Conservation (phyloP, 495 filamentous ascomycete species). For the Penicillium bovifimosum region DNA sequence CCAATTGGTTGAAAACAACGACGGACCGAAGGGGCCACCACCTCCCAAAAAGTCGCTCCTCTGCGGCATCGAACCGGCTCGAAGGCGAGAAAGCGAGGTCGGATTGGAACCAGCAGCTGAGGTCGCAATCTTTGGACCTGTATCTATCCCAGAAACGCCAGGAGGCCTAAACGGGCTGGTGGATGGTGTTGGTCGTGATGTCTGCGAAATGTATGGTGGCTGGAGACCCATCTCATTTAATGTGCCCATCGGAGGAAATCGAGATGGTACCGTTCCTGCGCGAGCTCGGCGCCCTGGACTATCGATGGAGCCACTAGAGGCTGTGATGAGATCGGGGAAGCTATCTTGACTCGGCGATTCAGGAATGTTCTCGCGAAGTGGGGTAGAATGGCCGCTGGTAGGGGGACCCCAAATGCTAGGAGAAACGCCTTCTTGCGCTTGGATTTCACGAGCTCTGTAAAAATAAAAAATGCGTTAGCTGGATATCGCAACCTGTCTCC, state of each 20-base stretch:
- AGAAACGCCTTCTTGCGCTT: slow-evolving; percentile 88
- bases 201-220: slow-evolving; percentile 67
- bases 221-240: slow-evolving; percentile 55
- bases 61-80: slow-evolving; percentile 95
- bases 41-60: slow-evolving; percentile 58
- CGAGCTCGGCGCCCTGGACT: slow-evolving; percentile 66
- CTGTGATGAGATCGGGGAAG: slow-evolving; percentile 82
- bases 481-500: not conserved
- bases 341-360: slow-evolving; percentile 93
- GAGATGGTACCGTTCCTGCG: slow-evolving; percentile 94
- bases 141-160: slow-evolving; percentile 66
- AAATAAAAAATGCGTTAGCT: slow-evolving; percentile 12
- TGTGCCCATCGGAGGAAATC: slow-evolving; percentile 70
- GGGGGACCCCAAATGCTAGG: slow-evolving; percentile 91
- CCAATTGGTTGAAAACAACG: slow-evolving; percentile 85
- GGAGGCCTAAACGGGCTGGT: slow-evolving; percentile 84
- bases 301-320: slow-evolving; percentile 50
- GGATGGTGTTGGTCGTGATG: slow-evolving; percentile 82
- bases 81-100: slow-evolving; percentile 75
- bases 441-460: slow-evolving; percentile 84
- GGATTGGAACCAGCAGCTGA: slow-evolving; percentile 47
- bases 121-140: slow-evolving; percentile 43
- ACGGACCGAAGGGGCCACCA: slow-evolving; percentile 77
- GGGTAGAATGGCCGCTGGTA: slow-evolving; percentile 91
- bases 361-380: slow-evolving; percentile 92